Evolutionary conservation across 306 rosid genomes (phyloP), one percentile per base, ranked within the genome.

Genomic region (Erythrophleum fordii): DNA sequence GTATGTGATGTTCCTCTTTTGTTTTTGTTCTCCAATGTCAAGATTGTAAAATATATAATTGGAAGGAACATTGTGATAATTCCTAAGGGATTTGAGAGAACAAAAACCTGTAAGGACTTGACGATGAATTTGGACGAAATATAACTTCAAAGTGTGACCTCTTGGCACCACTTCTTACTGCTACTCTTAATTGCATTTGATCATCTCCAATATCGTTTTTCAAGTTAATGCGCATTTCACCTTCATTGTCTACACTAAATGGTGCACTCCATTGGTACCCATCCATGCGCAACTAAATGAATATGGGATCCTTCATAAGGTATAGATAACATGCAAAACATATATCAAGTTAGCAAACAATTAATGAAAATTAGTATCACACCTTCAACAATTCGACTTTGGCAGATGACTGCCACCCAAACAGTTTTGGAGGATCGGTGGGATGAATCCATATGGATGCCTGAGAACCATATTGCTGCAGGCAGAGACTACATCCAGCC

Each of bases 221-320:
- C 91, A 93, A 90, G 81, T 72, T 81, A 83, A 92, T 85, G 73
- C 92, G 90, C 94, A 90, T 90, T 77, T 82, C 90, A 82, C 99
- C 99, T 90, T 91, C 97, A 77, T 81, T 83, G 72, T 80, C 58
- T 76, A 93, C 90, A 84, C 97, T 93, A 86, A 93, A 95, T 83
- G 98, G 97, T 49, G 90, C 75, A 82, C 99, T 95, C 99, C 99
- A 95, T 72, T 88, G 80, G 86, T 90, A 95, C 39, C 93, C 99
- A 75, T 95, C 90, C 75, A 91, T 86, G 56, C 92, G 81, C 88
- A 95, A 31, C 99, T 95, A 88, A 89, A 82, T 77, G 56, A 48
- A 80, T 61, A 73, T 48, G 41, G 2, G 53, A 82, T 26, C 65
- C 46, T 76, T 44, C 29, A 52, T 75, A 60, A 87, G 80, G 74